A percentile compares a stretch with the other conserved stretches of the same genome.
phyloP scores from a whole-genome alignment of 441 rosid species.

The Adansonia grandidieri region DNA sequence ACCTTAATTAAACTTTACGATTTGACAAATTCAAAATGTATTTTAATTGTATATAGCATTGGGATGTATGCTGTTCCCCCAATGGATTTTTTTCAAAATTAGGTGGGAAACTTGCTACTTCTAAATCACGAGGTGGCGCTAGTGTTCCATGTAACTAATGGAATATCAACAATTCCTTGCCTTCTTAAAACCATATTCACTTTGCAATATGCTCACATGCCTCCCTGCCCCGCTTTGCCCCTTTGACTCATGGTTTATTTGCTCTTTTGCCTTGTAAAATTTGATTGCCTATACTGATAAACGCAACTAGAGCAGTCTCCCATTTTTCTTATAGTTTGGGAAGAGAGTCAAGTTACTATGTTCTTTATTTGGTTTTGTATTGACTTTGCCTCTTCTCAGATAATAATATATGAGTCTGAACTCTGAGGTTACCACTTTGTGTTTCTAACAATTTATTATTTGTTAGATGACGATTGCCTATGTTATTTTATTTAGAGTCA shows the following conservation, averaged over 20 bases:
- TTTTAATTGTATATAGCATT: not conserved
- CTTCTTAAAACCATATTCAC: not conserved
- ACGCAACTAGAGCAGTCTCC: not conserved
- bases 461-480: not conserved
- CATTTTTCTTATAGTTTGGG: not conserved
- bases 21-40: conserved; percentile 1
- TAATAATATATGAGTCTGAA: not conserved
- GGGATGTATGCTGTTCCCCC: conserved; percentile 11
- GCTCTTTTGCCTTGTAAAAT: not conserved
- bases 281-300: not conserved
- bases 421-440: not conserved
- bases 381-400: not conserved
- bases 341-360: not conserved
- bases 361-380: not conserved
- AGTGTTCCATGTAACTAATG: not conserved
- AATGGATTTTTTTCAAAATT: not conserved
- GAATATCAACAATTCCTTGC: not conserved
- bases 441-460: not conserved
- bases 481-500: not conserved
- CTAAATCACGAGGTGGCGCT: not conserved
- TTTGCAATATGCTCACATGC: not conserved
- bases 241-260: not conserved
- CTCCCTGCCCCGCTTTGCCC: not conserved
- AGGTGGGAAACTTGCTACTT: not conserved
- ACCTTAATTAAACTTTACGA: not conserved